These are phyloP conservation scores for Dalechampia spathulata DNA, from an alignment of 441 rosid species.

Conservation along the genomic window DNA sequence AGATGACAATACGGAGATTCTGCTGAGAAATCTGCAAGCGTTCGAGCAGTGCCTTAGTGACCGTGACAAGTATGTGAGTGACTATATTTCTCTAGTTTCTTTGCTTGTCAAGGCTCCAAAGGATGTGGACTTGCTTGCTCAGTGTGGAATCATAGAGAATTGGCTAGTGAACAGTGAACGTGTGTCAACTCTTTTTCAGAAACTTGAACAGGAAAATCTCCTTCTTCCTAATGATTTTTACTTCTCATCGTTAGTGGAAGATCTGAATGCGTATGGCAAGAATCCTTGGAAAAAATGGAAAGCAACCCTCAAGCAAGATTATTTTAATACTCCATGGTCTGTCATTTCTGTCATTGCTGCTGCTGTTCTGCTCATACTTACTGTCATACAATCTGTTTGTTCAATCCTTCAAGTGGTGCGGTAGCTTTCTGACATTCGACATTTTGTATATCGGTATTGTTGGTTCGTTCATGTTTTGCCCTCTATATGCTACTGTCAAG, in stretches of 20 bases:
- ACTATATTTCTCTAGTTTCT: slow-evolving; percentile 1
- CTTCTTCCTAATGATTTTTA: background rate
- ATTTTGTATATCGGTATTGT: too few species aligned
- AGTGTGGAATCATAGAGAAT: background rate
- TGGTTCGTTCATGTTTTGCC: too few species aligned
- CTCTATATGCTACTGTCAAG: too few species aligned
- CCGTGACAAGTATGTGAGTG: background rate
- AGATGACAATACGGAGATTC: background rate
- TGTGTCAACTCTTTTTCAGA: background rate
- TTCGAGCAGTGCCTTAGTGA: slow-evolving; percentile 3
- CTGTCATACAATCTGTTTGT: slow-evolving; percentile 7
- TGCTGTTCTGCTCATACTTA: slow-evolving; percentile 1
- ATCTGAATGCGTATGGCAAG: background rate
- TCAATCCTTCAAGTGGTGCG: slow-evolving; percentile 3
- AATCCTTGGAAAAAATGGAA: slow-evolving; percentile 9
- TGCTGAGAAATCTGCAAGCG: background rate
- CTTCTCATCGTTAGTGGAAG: background rate
- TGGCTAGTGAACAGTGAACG: background rate
- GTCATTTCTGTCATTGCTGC: slow-evolving; percentile 9
- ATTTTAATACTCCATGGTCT: slow-evolving; percentile 8
- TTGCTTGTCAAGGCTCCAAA: background rate
- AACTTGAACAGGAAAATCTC: background rate
- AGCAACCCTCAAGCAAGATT: background rate
- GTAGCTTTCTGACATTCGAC: too few species aligned
- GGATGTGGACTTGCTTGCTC: slow-evolving; percentile 3